A percentile compares a stretch with the other conserved stretches of the same genome.
These are phyloP conservation scores for Silene coronaria DNA, from an alignment of 179 eudicot species.

Conservation along the genomic window DNA sequence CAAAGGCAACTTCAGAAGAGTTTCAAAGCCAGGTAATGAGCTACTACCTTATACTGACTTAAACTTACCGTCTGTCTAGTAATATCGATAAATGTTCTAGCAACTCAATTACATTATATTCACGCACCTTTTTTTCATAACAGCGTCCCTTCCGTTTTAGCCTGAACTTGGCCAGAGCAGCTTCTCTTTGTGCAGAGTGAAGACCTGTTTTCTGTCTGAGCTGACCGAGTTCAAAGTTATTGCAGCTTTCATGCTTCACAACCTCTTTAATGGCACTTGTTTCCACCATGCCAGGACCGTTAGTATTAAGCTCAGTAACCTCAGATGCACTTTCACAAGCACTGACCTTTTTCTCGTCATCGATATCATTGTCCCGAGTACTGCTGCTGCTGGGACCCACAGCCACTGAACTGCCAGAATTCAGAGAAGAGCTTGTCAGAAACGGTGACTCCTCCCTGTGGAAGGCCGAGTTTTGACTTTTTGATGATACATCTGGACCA, in stretches of 20 bases:
- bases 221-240: slow-evolving; percentile 23
- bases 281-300: slow-evolving; percentile 23
- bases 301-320: slow-evolving; percentile 26
- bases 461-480: slow-evolving; percentile 21
- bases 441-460: slow-evolving; percentile 36
- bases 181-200: slow-evolving; percentile 43
- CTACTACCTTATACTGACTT: no score
- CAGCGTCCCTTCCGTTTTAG: slow-evolving; percentile 44
- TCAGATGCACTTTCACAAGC: slow-evolving; percentile 31
- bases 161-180: slow-evolving; percentile 45
- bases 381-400: slow-evolving; percentile 29
- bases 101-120: not conserved
- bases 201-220: slow-evolving; percentile 22
- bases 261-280: slow-evolving; percentile 20
- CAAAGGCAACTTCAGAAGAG: no score
- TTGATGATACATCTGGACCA: not conserved
- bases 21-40: no score
- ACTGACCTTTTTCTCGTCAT: slow-evolving; percentile 20
- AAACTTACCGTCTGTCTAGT: no score
- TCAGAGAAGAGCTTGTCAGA: slow-evolving; percentile 28
- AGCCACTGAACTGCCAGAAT: slow-evolving; percentile 26
- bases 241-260: slow-evolving; percentile 23
- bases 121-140: slow-evolving; percentile 45
- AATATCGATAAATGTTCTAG: not conserved
- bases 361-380: slow-evolving; percentile 20